A percentile compares a stretch with the other conserved stretches of the same genome.
Conservation (phyloP, 2,329 filamentous ascomycete genomes). For the Aureobasidium vineae region DNA sequence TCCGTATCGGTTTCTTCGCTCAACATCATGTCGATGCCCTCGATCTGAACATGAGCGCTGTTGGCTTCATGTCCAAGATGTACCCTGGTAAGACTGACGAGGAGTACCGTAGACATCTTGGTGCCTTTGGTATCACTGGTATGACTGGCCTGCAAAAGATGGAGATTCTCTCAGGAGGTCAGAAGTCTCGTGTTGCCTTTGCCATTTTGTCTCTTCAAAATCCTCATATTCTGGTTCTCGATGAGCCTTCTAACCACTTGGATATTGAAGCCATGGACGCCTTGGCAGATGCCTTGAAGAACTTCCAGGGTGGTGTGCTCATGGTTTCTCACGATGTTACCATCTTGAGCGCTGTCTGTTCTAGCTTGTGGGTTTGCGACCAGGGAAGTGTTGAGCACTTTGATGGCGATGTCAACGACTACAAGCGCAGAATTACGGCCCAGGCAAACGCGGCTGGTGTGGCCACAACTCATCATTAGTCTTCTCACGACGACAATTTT, state of each 20-base stretch:
- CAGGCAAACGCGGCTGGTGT: conserved; percentile 88
- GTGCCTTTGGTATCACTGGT: conserved; percentile 81
- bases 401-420: conserved; percentile 88
- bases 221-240: conserved; percentile 94
- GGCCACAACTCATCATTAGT: conserved; percentile 55
- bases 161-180: conserved; percentile 88
- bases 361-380: conserved; percentile 94
- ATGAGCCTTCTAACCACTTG: conserved; percentile 97
- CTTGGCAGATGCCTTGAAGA: conserved; percentile 74
- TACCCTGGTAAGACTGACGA: conserved; percentile 92
- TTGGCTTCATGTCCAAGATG: conserved; percentile 91
- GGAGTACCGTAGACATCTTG: conserved; percentile 92
- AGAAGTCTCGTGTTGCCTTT: conserved; percentile 97
- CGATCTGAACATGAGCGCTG: conserved; percentile 82
- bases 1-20: conserved; percentile 94
- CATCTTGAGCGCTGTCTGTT: conserved; percentile 96
- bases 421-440: conserved; percentile 93
- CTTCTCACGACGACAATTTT: background rate
- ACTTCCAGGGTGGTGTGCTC: conserved; percentile 90
- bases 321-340: conserved; percentile 99
- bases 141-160: conserved; percentile 97
- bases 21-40: conserved; percentile 98
- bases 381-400: conserved; percentile 94
- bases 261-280: conserved; percentile 99
- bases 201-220: conserved; percentile 92